These are phyloP conservation scores for Calonectria pseudoreteaudii DNA, from an alignment of 2,329 filamentous ascomycete genomes.

Conservation along the genomic window DNA sequence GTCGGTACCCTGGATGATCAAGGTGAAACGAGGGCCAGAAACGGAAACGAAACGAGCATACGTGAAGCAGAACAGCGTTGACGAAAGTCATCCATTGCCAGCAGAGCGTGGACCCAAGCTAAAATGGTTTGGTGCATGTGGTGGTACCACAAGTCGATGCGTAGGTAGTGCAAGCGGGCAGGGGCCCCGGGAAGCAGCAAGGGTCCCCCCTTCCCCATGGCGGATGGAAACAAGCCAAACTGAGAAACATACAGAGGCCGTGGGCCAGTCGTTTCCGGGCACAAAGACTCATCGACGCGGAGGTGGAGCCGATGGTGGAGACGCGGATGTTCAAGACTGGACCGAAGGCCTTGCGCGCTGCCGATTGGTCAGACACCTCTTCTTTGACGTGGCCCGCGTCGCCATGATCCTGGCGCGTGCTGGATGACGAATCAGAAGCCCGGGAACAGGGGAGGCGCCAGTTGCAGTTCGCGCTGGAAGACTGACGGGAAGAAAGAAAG, in stretches of 20 bases:
- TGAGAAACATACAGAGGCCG: conserved; percentile 25
- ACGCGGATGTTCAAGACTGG: conserved; percentile 19
- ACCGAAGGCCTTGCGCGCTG: conserved; percentile 1
- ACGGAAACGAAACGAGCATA: conserved; percentile 21
- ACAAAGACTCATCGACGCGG: conserved; percentile 18
- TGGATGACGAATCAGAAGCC: conserved; percentile 34
- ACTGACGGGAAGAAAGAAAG: neutral
- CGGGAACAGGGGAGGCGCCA: neutral
- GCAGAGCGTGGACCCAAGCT: neutral
- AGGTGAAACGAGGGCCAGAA: conserved; percentile 25
- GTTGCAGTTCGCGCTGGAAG: conserved; percentile 7
- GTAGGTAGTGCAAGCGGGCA: neutral
- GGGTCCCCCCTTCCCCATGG: neutral
- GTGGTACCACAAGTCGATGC: neutral
- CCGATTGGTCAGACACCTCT: conserved; percentile 23
- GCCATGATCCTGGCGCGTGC: conserved; percentile 38
- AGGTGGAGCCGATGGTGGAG: conserved; percentile 12
- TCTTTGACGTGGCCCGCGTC: conserved; percentile 22
- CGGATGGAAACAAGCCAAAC: conserved; percentile 10
- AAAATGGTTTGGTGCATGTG: neutral
- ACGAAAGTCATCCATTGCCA: neutral
- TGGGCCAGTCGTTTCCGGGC: conserved; percentile 23
- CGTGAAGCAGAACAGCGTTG: neutral
- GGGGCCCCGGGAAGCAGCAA: neutral
- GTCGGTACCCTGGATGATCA: conserved; percentile 4